Conservation (phyloP, 2,329 filamentous ascomycete species). For the Ceratocystis cubensis region DNA sequence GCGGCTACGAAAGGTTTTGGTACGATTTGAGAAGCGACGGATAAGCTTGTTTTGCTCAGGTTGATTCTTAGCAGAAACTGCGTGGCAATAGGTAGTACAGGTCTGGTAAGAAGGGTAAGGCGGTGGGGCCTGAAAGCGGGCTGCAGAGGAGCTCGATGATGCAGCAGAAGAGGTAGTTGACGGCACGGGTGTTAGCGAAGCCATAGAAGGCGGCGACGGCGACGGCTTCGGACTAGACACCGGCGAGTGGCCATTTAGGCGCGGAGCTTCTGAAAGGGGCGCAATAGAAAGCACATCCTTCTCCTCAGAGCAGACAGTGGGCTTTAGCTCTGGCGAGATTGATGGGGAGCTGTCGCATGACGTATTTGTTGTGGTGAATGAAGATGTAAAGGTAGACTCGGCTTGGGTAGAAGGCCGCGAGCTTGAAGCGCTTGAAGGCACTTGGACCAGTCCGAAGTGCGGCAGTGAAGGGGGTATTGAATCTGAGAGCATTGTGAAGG, state of each 20-base stretch:
- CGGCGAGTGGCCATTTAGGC: not conserved
- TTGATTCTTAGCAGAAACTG: not conserved
- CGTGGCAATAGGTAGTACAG: too few species aligned
- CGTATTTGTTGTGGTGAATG: not conserved
- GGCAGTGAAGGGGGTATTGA: not conserved
- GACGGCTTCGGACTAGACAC: not conserved
- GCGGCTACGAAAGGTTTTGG: slow-evolving; percentile 55
- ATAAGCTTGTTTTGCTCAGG: slow-evolving; percentile 48
- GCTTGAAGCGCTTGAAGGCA: not conserved
- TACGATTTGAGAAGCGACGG: slow-evolving; percentile 70
- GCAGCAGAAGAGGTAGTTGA: slow-evolving; percentile 17
- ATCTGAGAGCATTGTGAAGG: slow-evolving; percentile 8
- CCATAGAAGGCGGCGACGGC: not conserved
- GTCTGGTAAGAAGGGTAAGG: slow-evolving; percentile 1
- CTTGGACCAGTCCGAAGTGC: not conserved
- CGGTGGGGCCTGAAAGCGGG: slow-evolving; percentile 21
- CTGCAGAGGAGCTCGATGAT: slow-evolving; percentile 16
- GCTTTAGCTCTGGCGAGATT: not conserved
- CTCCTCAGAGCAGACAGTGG: not conserved
- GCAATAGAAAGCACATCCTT: not conserved
- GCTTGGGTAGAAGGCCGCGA: slow-evolving; percentile 13
- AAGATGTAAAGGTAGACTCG: slow-evolving; percentile 10
- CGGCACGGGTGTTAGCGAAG: not conserved
- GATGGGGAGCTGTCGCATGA: not conserved
- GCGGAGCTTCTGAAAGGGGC: not conserved